These are phyloP conservation scores for Trichomonas vaginalis DNA, from an alignment of 208 protist genomes.

Conservation along the genomic window DNA sequence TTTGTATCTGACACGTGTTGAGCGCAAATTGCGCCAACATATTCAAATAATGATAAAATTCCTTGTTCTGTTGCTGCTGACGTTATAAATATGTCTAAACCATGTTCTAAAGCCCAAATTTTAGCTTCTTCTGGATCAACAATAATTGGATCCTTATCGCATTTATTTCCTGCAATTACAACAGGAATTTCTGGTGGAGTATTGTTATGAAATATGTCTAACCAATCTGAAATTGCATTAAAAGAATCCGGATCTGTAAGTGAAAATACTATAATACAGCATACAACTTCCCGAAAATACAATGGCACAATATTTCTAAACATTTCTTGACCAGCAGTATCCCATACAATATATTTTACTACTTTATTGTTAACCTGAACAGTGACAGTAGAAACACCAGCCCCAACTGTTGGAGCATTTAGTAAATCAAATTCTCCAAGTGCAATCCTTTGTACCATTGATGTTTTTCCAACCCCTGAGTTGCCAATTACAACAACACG, in stretches of 20 bases:
- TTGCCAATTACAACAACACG: neutral
- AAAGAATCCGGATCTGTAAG: neutral
- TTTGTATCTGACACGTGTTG: neutral
- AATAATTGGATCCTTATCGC: neutral
- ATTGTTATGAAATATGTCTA: neutral
- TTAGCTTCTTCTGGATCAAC: neutral
- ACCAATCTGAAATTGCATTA: neutral
- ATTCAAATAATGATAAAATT: neutral
- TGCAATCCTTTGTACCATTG: neutral
- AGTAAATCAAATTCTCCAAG: neutral
- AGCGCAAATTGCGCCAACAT: neutral
- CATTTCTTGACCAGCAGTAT: neutral
- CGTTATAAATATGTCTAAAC: neutral
- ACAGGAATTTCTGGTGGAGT: neutral
- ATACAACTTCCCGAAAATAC: neutral
- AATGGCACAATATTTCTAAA: neutral
- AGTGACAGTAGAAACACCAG: neutral
- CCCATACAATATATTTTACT: neutral
- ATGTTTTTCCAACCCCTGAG: neutral
- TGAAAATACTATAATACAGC: neutral
- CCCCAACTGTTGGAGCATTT: neutral
- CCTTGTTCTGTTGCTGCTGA: neutral
- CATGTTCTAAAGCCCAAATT: neutral
- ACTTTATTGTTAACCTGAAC: neutral
- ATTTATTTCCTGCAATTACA: conserved; percentile 9